Conservation (phyloP, 2,329 filamentous ascomycete species). For the Alternaria arbusti region DNA sequence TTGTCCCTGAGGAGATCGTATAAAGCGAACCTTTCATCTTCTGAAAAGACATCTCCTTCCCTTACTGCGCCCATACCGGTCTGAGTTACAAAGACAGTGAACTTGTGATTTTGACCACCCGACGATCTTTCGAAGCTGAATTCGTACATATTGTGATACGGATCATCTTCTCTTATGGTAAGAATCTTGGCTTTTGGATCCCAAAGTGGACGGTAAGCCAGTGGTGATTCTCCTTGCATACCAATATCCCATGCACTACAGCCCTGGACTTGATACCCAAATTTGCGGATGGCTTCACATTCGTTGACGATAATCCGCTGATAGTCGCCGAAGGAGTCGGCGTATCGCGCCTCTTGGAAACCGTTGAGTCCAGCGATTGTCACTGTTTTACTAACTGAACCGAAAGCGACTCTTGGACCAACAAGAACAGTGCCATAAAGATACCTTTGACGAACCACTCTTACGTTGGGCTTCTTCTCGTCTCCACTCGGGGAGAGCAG, state of each 20-base stretch:
- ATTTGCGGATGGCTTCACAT: background rate
- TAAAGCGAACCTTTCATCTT: background rate
- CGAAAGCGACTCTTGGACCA: background rate
- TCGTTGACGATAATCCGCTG: background rate
- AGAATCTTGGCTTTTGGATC: background rate
- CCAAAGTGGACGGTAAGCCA: background rate
- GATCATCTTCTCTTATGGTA: rapidly evolving
- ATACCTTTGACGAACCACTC: background rate
- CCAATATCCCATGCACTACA: background rate
- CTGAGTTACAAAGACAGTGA: background rate
- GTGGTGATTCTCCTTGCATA: background rate
- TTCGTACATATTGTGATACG: background rate
- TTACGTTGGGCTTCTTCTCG: too few species aligned
- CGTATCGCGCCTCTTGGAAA: too few species aligned
- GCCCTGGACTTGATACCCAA: background rate
- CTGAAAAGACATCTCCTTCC: background rate
- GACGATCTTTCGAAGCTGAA: background rate
- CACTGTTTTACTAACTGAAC: background rate
- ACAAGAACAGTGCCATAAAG: background rate
- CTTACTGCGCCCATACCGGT: background rate
- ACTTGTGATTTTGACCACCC: background rate
- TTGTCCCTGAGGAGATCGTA: background rate
- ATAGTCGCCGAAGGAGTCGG: too few species aligned
- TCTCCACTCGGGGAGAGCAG: background rate
- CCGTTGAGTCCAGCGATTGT: background rate